A percentile compares a stretch with the other conserved stretches of the same genome.
Evolutionary conservation across 2,329 filamentous ascomycete species (phyloP).

Genomic region (Venturia oleaginea): DNA sequence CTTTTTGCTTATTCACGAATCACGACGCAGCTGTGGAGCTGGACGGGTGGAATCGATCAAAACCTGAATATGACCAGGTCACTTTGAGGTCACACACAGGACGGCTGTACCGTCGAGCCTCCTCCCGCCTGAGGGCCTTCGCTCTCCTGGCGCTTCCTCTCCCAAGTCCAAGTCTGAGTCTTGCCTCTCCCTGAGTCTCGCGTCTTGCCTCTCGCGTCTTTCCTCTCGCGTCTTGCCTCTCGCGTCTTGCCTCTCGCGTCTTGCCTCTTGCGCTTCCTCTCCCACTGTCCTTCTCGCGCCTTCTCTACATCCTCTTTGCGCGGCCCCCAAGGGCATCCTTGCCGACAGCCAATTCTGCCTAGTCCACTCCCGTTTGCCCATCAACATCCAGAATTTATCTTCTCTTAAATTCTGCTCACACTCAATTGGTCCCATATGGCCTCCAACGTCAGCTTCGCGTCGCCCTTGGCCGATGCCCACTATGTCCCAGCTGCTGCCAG

Average conservation of each 20-base stretch:
- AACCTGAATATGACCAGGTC: neutral
- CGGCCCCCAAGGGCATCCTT: neutral
- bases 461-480: conserved; percentile 13
- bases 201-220: too few species aligned
- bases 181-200: too few species aligned
- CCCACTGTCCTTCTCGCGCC: too few species aligned
- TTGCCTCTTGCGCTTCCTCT: too few species aligned
- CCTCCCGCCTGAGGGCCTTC: too few species aligned
- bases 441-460: conserved; percentile 13
- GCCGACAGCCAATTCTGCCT: neutral
- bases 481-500: neutral
- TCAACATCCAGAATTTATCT: neutral
- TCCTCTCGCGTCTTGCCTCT: too few species aligned
- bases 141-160: too few species aligned
- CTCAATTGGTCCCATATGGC: conserved; percentile 11
- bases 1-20: neutral
- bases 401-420: neutral
- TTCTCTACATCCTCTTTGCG: neutral
- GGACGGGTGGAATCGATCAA: too few species aligned
- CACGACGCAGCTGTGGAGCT: too few species aligned
- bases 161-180: too few species aligned
- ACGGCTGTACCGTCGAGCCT: too few species aligned
- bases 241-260: too few species aligned
- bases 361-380: neutral
- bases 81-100: neutral